Conservation (phyloP, 2,329 filamentous ascomycete species). For the Fusarium udum region DNA sequence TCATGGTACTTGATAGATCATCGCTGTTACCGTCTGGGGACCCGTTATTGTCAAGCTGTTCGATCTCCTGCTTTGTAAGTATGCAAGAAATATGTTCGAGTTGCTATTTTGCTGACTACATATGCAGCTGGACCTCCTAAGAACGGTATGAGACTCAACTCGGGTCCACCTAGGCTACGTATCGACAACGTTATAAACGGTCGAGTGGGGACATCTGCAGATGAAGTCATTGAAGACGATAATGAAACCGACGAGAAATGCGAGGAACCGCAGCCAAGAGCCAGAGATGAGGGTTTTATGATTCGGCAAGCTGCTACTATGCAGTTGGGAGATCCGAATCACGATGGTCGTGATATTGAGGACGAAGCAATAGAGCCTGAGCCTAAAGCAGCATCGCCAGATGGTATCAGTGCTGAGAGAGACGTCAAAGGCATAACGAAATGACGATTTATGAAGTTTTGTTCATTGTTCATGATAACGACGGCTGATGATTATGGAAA, state of each 20-base stretch:
- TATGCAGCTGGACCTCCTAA: constrained; percentile 49
- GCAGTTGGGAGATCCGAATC: background rate
- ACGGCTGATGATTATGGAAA: constrained; percentile 8
- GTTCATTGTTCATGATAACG: constrained; percentile 22
- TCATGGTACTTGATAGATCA: constrained; percentile 37
- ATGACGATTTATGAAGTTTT: constrained; percentile 30
- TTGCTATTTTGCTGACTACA: constrained; percentile 31
- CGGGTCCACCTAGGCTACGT: constrained; percentile 50
- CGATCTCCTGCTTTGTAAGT: constrained; percentile 50
- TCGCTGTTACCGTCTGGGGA: constrained; percentile 52
- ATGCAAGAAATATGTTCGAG: background rate
- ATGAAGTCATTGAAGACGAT: constrained; percentile 35
- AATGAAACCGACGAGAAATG: constrained; percentile 35
- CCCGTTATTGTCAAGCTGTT: constrained; percentile 54
- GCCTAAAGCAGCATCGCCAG: background rate
- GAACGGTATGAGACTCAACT: constrained; percentile 49
- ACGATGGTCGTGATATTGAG: background rate
- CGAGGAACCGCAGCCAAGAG: constrained; percentile 7
- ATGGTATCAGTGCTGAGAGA: background rate
- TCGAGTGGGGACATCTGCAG: constrained; percentile 40
- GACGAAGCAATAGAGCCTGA: background rate
- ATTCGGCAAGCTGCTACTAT: constrained; percentile 10
- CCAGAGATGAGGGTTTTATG: constrained; percentile 13
- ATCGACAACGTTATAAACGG: constrained; percentile 53
- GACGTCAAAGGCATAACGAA: constrained; percentile 4